Evolutionary conservation across 2,329 filamentous ascomycete genomes (phyloP), one percentile per base, ranked within the genome.

Genomic region (Lecanicillium sp.): DNA sequence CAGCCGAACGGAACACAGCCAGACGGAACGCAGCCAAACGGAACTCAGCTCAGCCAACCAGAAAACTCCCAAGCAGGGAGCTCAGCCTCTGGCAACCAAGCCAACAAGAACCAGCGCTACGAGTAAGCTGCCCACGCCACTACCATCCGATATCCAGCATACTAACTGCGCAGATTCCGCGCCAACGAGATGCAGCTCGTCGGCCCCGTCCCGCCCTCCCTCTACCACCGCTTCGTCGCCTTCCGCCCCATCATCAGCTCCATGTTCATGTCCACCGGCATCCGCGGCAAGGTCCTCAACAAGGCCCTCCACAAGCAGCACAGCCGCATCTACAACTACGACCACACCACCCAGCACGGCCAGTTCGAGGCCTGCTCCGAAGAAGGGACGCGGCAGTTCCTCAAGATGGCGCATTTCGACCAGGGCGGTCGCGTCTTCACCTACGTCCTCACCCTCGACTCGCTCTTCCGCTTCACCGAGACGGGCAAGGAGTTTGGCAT

Each of bases 401-500:
- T 97, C 9, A 86, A 90, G 50, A 82, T 96, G 58, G 86, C 83
- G 0, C 89, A 95, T 59, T 91, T 86, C 61, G 90, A 91, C 59
- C 79, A 93, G 58, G 90, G 89, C 15, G 86, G 86, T 1, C 82
- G 90, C 11, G 81, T 94, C 49, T 96, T 93, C 61, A 97, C 91
- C 19, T 97, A 96, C 57, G 84, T 96, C 21, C 72, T 97, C 19
- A 95, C 89, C 0, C 75, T 96, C 6, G 91, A 97, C 60, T 86
- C 85, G 5, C 75, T 91, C 45, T 79, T 94, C 61, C 84, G 90
- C 38, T 96, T 96, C 67, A 96, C 91, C 1, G 91, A 96, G 66
- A 97, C 91, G 0, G 91, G 91, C 24, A 93, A 93, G 58, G 90
- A 96, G 59, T 96, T 96, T 51, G 89, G 90, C 44, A 89, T 97